Conservation (phyloP, 176 grass and related monocot genomes). For the Aechmea fasciata region DNA sequence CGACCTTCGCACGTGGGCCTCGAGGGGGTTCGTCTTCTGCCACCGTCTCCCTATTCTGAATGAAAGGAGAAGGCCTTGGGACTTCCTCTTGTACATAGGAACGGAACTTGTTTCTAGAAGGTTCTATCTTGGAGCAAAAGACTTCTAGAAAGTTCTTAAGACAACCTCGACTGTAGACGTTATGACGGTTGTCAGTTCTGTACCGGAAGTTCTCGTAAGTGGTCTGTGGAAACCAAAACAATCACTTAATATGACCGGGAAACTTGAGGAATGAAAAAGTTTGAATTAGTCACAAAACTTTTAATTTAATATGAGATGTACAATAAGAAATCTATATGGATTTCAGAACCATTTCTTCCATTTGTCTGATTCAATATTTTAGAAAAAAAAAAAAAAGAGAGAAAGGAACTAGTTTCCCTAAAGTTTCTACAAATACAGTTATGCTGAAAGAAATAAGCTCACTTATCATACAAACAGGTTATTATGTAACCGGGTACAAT, state of each 20-base stretch:
- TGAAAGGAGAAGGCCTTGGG: constrained; percentile 5
- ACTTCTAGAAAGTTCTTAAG: constrained; percentile 40
- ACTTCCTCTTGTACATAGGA: constrained; percentile 45
- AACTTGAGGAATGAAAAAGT: background rate
- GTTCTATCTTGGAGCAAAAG: constrained; percentile 46
- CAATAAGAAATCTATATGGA: background rate
- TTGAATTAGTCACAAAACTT: too few species aligned
- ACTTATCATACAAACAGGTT: background rate
- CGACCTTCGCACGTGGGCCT: constrained; percentile 68
- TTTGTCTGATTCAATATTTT: background rate
- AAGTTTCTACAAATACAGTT: background rate
- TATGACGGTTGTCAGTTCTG: constrained; percentile 36
- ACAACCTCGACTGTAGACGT: constrained; percentile 33
- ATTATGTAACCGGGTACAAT: too few species aligned
- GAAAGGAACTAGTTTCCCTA: background rate
- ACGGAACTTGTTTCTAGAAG: constrained; percentile 51
- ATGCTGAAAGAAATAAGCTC: background rate
- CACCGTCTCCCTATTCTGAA: constrained; percentile 20
- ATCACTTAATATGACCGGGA: background rate
- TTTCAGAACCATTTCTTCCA: background rate
- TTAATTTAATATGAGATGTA: background rate
- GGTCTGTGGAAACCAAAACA: constrained; percentile 32
- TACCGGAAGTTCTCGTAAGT: constrained; percentile 63
- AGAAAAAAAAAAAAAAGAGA: background rate
- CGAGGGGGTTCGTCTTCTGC: constrained; percentile 43